These are phyloP conservation scores for Triticum turgidum DNA, from an alignment of 176 grass and related monocot genomes.

Conservation along the genomic window DNA sequence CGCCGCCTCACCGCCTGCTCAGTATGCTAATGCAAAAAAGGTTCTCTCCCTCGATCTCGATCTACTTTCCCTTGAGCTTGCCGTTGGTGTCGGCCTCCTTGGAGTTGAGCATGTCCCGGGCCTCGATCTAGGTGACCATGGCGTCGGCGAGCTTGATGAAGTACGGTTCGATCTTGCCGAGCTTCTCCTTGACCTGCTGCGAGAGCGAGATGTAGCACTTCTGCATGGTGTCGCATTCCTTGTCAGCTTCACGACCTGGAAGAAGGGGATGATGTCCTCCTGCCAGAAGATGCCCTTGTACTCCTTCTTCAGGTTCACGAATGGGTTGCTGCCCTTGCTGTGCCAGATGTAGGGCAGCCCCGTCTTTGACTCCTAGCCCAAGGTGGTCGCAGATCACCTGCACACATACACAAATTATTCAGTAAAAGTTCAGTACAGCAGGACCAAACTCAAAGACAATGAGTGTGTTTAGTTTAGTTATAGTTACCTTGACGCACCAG, in stretches of 20 bases:
- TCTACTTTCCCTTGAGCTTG: slow-evolving; percentile 35
- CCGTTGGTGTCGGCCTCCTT: slow-evolving; percentile 9
- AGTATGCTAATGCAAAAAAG: background rate
- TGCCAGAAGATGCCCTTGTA: slow-evolving; percentile 68
- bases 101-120: slow-evolving; percentile 47
- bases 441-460: background rate
- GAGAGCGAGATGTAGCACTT: slow-evolving; percentile 60
- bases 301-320: slow-evolving; percentile 34
- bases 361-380: slow-evolving; percentile 35
- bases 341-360: too few relatives aligned
- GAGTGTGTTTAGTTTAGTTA: background rate
- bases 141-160: slow-evolving; percentile 80
- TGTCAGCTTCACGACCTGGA: slow-evolving; percentile 41
- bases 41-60: background rate
- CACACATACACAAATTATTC: background rate
- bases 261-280: slow-evolving; percentile 76
- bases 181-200: slow-evolving; percentile 61
- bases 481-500: slow-evolving; percentile 60
- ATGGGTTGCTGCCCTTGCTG: too few relatives aligned
- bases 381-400: slow-evolving; percentile 65
- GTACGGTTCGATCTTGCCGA: slow-evolving; percentile 51
- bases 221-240: slow-evolving; percentile 54
- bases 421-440: background rate
- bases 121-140: slow-evolving; percentile 91
- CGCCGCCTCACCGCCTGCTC: background rate